Conservation (phyloP, 1,284 basidiomycete genomes). For the Grifola frondosa region DNA sequence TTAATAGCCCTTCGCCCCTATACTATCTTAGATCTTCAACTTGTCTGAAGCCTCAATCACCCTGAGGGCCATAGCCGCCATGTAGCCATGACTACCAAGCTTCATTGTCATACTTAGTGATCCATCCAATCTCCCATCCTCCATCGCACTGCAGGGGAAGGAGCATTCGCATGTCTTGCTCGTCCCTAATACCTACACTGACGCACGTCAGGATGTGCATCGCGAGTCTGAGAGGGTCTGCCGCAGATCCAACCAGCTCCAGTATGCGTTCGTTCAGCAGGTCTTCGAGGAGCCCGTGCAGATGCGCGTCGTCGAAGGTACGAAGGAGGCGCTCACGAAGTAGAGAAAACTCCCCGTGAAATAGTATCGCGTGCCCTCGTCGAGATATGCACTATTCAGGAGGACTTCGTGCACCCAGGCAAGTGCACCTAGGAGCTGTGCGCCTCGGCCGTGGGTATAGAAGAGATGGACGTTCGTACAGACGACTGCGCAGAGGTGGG, state of each 20-base stretch:
- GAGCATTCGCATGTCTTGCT: conserved; percentile 37
- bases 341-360: conserved; percentile 47
- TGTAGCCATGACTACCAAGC: conserved; percentile 46
- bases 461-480: conserved; percentile 48
- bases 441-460: conserved; percentile 43
- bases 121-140: conserved; percentile 42
- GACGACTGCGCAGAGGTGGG: conserved; percentile 36
- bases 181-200: conserved; percentile 19
- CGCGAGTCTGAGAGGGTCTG: conserved; percentile 39
- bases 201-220: conserved; percentile 43
- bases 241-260: conserved; percentile 44
- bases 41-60: conserved; percentile 18
- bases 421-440: conserved; percentile 40
- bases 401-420: conserved; percentile 47
- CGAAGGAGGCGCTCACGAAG: conserved; percentile 45
- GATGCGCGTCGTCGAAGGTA: conserved; percentile 30
- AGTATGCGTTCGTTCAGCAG: conserved; percentile 39
- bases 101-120: conserved; percentile 39
- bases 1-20: too few relatives aligned
- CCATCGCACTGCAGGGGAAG: conserved; percentile 41
- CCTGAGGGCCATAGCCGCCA: conserved; percentile 36
- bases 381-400: conserved; percentile 45
- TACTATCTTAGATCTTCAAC: too few relatives aligned
- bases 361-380: conserved; percentile 53
- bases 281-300: conserved; percentile 35